A percentile compares a stretch with the other conserved stretches of the same genome.
Evolutionary conservation across 257 asterid species (phyloP).

Genomic region (Petunia axillaris): DNA sequence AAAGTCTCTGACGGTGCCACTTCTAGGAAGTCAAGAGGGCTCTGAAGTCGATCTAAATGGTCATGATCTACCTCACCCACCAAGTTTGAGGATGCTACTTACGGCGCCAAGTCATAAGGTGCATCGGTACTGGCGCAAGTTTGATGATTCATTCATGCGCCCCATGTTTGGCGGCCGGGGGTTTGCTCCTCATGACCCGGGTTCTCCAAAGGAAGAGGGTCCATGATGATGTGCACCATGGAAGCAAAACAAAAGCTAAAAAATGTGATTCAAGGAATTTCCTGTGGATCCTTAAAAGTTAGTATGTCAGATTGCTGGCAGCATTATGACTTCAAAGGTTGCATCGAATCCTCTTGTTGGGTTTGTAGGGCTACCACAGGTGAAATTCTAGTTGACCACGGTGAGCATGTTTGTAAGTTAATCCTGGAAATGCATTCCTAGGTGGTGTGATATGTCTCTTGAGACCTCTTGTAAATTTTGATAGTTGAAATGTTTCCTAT

Average conservation of each 20-base stretch:
- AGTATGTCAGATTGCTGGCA: background rate
- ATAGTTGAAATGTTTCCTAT: background rate
- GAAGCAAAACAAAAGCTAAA: background rate
- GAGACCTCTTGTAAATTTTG: constrained; percentile 4
- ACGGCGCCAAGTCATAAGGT: constrained; percentile 44
- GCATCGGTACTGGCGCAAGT: constrained; percentile 47
- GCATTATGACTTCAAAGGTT: background rate
- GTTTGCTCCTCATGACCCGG: constrained; percentile 41
- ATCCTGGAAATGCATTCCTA: background rate
- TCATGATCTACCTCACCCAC: constrained; percentile 30
- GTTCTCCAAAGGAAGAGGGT: constrained; percentile 40
- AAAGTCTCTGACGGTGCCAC: constrained; percentile 32
- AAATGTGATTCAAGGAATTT: background rate
- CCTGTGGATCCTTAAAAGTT: background rate
- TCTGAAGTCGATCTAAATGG: constrained; percentile 37
- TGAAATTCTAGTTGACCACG: background rate
- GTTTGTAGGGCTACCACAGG: background rate
- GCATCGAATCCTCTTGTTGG: background rate
- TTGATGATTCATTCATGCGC: constrained; percentile 50
- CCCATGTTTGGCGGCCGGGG: constrained; percentile 57
- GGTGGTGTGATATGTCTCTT: background rate
- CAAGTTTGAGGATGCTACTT: constrained; percentile 41
- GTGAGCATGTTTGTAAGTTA: background rate
- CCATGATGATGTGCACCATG: constrained; percentile 15
- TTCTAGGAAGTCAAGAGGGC: constrained; percentile 32